Percentiles rank a stretch among this genome's conserved stretches.
Evolutionary conservation across 2,329 filamentous ascomycete species (phyloP).

Genomic region (Xylaria digitata): DNA sequence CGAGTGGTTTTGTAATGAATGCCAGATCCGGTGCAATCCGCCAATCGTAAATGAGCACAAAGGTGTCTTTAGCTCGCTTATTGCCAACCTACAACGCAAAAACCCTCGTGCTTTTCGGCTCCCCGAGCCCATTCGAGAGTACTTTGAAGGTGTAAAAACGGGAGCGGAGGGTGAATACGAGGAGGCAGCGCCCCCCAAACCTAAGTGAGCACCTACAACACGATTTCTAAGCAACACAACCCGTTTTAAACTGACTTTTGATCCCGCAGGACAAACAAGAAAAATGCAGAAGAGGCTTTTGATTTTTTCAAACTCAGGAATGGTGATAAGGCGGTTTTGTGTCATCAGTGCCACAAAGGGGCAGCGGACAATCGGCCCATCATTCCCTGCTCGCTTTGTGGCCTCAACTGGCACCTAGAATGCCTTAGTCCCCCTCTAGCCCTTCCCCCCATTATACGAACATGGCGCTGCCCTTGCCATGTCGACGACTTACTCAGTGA

Average conservation of each 20-base stretch:
- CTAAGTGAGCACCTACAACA: constrained; percentile 65
- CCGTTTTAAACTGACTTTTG: constrained; percentile 47
- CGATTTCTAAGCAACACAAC: background rate
- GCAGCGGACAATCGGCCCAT: constrained; percentile 75
- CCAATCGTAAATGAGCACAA: constrained; percentile 57
- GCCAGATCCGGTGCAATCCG: constrained; percentile 63
- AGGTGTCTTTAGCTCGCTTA: constrained; percentile 71
- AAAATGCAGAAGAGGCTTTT: constrained; percentile 69
- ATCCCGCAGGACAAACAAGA: constrained; percentile 59
- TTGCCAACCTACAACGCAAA: constrained; percentile 72
- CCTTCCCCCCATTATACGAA: constrained; percentile 78
- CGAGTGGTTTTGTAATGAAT: constrained; percentile 88
- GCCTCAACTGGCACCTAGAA: constrained; percentile 88
- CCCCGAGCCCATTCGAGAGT: constrained; percentile 75
- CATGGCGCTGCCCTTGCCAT: constrained; percentile 92
- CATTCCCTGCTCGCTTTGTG: constrained; percentile 84
- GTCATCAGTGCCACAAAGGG: constrained; percentile 77
- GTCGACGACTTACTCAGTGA: constrained; percentile 77
- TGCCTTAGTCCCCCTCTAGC: constrained; percentile 88
- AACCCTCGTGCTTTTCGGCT: constrained; percentile 80
- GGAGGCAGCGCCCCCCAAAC: constrained; percentile 65
- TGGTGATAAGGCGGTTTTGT: constrained; percentile 79
- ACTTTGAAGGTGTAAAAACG: constrained; percentile 83
- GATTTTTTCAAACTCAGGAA: constrained; percentile 78
- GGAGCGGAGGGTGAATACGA: constrained; percentile 84